Percentiles rank a stretch among this genome's conserved stretches.
Evolutionary conservation across 495 filamentous ascomycete genomes (phyloP).

Genomic region (Penicillium waksmanii): DNA sequence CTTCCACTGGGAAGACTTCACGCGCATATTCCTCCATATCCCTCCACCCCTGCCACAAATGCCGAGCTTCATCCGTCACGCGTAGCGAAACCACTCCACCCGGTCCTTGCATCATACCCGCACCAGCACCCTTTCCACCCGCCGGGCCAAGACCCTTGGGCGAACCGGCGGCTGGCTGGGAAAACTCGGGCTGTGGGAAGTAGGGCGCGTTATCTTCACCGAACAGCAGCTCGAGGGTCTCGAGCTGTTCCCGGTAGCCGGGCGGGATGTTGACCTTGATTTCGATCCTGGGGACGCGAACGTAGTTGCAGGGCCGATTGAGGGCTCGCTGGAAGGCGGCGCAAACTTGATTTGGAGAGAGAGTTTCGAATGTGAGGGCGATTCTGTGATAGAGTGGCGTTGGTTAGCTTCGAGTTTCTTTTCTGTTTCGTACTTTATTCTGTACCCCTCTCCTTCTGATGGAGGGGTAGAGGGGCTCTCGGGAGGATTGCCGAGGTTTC

Average conservation of each 20-base stretch:
- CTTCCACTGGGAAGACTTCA: constrained; percentile 93
- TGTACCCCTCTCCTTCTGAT: neutral
- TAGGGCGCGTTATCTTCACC: constrained; percentile 66
- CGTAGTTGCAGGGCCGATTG: constrained; percentile 75
- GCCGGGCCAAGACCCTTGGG: constrained; percentile 59
- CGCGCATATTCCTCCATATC: constrained; percentile 94
- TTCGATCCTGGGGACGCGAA: constrained; percentile 71
- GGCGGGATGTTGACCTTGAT: constrained; percentile 83
- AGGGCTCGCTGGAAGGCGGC: constrained; percentile 77
- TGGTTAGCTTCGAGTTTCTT: constrained; percentile 1
- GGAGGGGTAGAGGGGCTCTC: constrained; percentile 6
- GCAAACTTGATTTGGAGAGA: constrained; percentile 83
- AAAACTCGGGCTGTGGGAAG: constrained; percentile 59
- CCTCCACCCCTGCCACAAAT: constrained; percentile 88
- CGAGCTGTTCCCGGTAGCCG: constrained; percentile 89
- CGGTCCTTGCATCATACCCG: constrained; percentile 60
- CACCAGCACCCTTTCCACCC: constrained; percentile 64
- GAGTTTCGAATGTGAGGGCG: constrained; percentile 87
- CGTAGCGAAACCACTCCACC: constrained; percentile 54
- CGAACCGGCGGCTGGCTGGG: constrained; percentile 48
- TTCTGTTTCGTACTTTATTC: constrained; percentile 1
- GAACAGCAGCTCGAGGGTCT: constrained; percentile 66
- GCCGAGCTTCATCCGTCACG: constrained; percentile 71
- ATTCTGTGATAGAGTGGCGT: constrained; percentile 56
- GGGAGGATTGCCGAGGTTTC: neutral